Conservation (phyloP, 169 alveolate species). For the Babesia ovata region DNA sequence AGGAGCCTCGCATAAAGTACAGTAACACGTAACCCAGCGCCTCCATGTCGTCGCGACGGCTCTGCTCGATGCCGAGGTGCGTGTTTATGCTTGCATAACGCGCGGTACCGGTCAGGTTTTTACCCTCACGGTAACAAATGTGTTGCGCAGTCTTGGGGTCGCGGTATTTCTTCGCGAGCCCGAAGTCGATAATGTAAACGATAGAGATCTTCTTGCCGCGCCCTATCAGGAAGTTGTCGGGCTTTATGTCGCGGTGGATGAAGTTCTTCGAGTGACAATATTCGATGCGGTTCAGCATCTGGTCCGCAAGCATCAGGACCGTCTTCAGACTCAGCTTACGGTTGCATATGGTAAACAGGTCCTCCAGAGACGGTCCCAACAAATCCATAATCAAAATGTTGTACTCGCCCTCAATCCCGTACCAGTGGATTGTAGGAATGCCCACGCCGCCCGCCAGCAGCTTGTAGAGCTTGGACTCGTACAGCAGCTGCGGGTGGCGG, state of each 20-base stretch:
- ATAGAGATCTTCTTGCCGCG: slow-evolving; percentile 86
- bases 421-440: slow-evolving; percentile 96
- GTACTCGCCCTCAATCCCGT: slow-evolving; percentile 98
- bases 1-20: slow-evolving; percentile 95
- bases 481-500: slow-evolving; percentile 94
- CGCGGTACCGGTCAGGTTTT: slow-evolving; percentile 98
- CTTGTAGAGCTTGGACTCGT: slow-evolving; percentile 95
- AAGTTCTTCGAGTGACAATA: slow-evolving; percentile 93
- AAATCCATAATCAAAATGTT: slow-evolving; percentile 95
- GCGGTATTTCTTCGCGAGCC: slow-evolving; percentile 94
- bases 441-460: slow-evolving; percentile 95
- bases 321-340: slow-evolving; percentile 94
- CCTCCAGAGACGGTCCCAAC: slow-evolving; percentile 97
- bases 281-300: slow-evolving; percentile 93
- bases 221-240: slow-evolving; percentile 95
- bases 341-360: slow-evolving; percentile 92
- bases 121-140: slow-evolving; percentile 96
- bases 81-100: slow-evolving; percentile 97
- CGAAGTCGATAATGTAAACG: slow-evolving; percentile 93
- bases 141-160: slow-evolving; percentile 95
- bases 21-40: slow-evolving; percentile 97
- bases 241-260: slow-evolving; percentile 97
- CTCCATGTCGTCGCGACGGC: slow-evolving; percentile 98
- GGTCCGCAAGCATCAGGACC: slow-evolving; percentile 93
- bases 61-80: slow-evolving; percentile 98